Evolutionary conservation across 2,329 filamentous ascomycete genomes (phyloP), one percentile per base, ranked within the genome.

Genomic region (Cladophialophora exuberans): DNA sequence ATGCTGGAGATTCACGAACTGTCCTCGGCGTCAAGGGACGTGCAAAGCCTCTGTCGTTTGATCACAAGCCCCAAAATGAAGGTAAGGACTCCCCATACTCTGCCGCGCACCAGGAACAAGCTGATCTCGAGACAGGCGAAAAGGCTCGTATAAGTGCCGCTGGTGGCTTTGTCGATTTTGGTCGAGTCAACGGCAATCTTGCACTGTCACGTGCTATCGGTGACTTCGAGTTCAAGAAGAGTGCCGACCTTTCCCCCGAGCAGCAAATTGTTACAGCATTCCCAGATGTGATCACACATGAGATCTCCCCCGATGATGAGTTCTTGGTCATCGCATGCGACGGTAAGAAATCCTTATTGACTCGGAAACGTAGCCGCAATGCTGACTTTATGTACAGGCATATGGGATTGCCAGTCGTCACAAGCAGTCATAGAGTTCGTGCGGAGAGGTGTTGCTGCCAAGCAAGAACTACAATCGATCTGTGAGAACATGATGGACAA

Each of bases 401-500:
- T 99, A 73, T 99, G 94, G 94, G 94, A 99, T 76, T 97, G 94
- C 73, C 94, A 97, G 73, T 97, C 94, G 53, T 99, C 94, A 41
- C 94, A 99, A 78, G 90, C 93, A 33, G 94, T 99, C 28, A 79
- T 97, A 65, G 94, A 99, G 74, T 99, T 99, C 70, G 94, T 97
- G 62, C 85, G 94, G 72, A 88, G 94, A 70, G 94, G 94, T 54
- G 96, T 99, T 72, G 93, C 91, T 45, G 92, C 92, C 47, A 96
- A 96, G 79, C 94, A 99, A 76, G 89, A 95, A 45, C 83, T 99
- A 47, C 86, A 92, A 52, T 89, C 89, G 72, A 97, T 99, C 68
- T 97, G 93, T 74, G 94, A 99, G 77, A 99, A 99, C 78, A 96
- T 99, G 90, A 99, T 99, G 94, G 93, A 99, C 79, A 99, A 97